A percentile compares a stretch with the other conserved stretches of the same genome.
Evolutionary conservation across 2,329 filamentous ascomycete species (phyloP).

Genomic region (Arthrobotrys iridis): DNA sequence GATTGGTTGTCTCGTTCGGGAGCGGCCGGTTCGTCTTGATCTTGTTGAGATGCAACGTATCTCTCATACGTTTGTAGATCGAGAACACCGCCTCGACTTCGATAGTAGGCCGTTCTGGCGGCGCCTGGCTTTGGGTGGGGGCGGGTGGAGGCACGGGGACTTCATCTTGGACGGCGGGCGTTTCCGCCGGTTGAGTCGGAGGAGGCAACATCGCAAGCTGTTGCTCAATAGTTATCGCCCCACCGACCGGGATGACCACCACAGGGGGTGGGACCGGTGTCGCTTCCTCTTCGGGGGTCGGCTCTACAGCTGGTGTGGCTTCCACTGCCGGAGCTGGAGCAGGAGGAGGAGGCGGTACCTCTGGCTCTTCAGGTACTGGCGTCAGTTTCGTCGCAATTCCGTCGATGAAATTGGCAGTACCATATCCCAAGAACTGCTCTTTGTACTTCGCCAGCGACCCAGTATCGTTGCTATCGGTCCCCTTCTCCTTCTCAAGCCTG

Average conservation of each 20-base stretch:
- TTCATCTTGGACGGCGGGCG: conserved; percentile 1
- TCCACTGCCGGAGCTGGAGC: background rate
- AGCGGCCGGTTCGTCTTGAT: conserved; percentile 59
- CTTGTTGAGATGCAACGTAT: conserved; percentile 61
- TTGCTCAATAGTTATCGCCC: conserved; percentile 41
- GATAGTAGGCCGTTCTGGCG: conserved; percentile 57
- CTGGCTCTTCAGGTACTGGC: conserved; percentile 56
- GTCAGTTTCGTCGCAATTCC: conserved; percentile 63
- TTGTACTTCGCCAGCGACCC: conserved; percentile 62
- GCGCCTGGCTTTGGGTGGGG: conserved; percentile 24
- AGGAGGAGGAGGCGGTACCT: conserved; percentile 2
- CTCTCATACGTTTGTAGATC: conserved; percentile 71
- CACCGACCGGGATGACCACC: conserved; percentile 55
- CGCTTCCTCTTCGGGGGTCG: conserved; percentile 61
- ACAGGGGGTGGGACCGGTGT: conserved; percentile 61
- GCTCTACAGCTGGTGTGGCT: conserved; percentile 44
- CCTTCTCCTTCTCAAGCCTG: conserved; percentile 64
- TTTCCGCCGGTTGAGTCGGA: background rate
- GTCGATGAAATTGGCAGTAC: conserved; percentile 65
- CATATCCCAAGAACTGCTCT: conserved; percentile 67
- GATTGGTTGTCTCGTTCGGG: conserved; percentile 28
- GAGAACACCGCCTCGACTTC: conserved; percentile 67
- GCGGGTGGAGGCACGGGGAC: conserved; percentile 60
- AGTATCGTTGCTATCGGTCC: conserved; percentile 60
- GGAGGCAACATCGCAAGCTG: conserved; percentile 40